Percentiles rank a stretch among this genome's conserved stretches.
Conservation (phyloP, 371 early-diverging fungal species). For the Mucor sp. region DNA sequence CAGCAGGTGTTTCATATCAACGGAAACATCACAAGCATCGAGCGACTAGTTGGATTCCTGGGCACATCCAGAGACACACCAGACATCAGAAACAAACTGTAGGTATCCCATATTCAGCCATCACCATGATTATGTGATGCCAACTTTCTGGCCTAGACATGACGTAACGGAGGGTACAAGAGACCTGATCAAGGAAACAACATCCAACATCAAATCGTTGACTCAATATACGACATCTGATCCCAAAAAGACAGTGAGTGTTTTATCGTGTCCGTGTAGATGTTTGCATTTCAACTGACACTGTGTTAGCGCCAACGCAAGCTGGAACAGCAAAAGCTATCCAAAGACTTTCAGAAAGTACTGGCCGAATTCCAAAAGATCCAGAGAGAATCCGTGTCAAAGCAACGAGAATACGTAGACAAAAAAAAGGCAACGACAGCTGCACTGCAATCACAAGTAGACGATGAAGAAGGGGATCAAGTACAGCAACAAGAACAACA, state of each 20-base stretch:
- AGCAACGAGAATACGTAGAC: slow-evolving; percentile 86
- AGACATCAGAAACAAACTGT: slow-evolving; percentile 77
- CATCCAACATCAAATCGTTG: slow-evolving; percentile 72
- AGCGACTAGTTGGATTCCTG: slow-evolving; percentile 74
- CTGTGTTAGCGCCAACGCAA: slow-evolving; percentile 66
- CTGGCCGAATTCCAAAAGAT: slow-evolving; percentile 85
- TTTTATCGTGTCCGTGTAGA: neutral
- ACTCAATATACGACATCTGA: slow-evolving; percentile 43
- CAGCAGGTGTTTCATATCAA: slow-evolving; percentile 78
- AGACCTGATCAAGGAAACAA: slow-evolving; percentile 79
- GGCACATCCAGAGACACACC: slow-evolving; percentile 81
- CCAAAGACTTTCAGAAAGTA: slow-evolving; percentile 92
- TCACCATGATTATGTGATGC: neutral
- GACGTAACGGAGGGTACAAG: slow-evolving; percentile 81
- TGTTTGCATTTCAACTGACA: neutral
- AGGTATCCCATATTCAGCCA: slow-evolving; percentile 6
- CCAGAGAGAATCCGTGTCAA: slow-evolving; percentile 82
- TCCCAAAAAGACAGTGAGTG: slow-evolving; percentile 32
- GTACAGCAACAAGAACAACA: slow-evolving; percentile 41
- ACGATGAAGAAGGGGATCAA: slow-evolving; percentile 47
- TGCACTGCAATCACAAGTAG: slow-evolving; percentile 36
- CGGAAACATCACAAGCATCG: slow-evolving; percentile 80
- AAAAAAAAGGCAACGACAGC: slow-evolving; percentile 58
- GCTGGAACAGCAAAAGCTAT: slow-evolving; percentile 80
- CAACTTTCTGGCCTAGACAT: slow-evolving; percentile 54